These are phyloP conservation scores for Aquilaria malaccensis DNA, from an alignment of 345 rosid species.

Conservation along the genomic window DNA sequence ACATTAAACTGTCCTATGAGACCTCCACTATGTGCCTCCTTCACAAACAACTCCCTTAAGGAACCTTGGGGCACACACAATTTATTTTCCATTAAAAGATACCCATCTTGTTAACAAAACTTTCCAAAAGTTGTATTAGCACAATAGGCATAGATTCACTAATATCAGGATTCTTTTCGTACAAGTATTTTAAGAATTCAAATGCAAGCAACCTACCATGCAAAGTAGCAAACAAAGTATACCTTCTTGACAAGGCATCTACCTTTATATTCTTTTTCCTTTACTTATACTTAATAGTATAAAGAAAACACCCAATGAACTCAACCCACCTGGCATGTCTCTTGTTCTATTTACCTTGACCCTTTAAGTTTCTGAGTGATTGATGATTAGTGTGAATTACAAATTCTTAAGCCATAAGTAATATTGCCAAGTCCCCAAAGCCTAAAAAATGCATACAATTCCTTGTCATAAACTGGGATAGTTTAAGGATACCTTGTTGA, in stretches of 20 bases:
- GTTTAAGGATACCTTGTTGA: not conserved
- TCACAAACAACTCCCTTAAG: not conserved
- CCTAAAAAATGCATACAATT: not conserved
- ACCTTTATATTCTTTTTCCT: not conserved
- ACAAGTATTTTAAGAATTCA: not conserved
- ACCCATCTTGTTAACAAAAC: not conserved
- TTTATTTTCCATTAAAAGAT: not conserved
- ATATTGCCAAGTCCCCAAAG: not conserved
- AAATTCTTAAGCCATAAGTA: not conserved
- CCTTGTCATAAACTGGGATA: constrained; percentile 5
- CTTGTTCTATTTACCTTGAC: not conserved
- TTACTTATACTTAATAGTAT: not conserved
- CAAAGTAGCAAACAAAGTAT: not conserved
- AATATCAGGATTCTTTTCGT: not conserved
- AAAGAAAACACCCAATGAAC: not conserved
- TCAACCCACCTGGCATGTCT: not conserved
- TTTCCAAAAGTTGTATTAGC: not conserved
- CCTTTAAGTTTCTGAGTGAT: not conserved
- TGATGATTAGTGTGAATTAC: not conserved
- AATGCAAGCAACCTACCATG: not conserved
- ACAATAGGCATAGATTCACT: too few relatives aligned
- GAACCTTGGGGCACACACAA: not conserved
- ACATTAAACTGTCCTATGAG: not conserved
- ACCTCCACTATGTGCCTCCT: not conserved
- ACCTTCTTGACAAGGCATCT: not conserved